These are phyloP conservation scores for Fraxinus pennsylvanica DNA, from an alignment of 257 asterid species.

Conservation along the genomic window DNA sequence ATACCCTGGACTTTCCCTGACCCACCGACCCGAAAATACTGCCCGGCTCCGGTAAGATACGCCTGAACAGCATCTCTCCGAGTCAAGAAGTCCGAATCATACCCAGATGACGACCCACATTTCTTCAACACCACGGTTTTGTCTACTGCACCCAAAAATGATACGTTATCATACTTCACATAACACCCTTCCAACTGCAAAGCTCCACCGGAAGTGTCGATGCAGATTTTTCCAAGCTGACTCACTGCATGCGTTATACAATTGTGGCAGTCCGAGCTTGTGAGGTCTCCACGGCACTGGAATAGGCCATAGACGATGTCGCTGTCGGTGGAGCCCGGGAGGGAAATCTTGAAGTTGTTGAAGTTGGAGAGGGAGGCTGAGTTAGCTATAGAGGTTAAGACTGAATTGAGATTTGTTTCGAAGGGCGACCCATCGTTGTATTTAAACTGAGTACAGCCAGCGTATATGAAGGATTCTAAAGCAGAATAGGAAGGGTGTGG, in stretches of 20 bases:
- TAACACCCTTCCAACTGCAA: constrained; percentile 81
- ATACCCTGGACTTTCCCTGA: constrained; percentile 70
- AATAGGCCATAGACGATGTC: constrained; percentile 69
- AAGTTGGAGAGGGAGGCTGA: constrained; percentile 54
- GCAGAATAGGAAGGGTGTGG: constrained; percentile 30
- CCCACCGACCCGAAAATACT: constrained; percentile 68
- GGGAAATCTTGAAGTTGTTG: constrained; percentile 72
- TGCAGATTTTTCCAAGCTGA: constrained; percentile 59
- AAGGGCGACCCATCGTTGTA: constrained; percentile 51
- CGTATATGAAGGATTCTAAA: constrained; percentile 46
- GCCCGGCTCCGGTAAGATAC: constrained; percentile 53
- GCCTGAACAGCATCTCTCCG: constrained; percentile 56
- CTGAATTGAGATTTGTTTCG: constrained; percentile 69
- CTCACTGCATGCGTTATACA: constrained; percentile 58
- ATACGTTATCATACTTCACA: constrained; percentile 60
- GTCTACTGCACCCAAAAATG: constrained; percentile 69
- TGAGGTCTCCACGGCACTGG: constrained; percentile 85
- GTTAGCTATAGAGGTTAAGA: constrained; percentile 64
- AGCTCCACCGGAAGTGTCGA: constrained; percentile 67
- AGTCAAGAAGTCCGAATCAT: constrained; percentile 42
- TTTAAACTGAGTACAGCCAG: constrained; percentile 69
- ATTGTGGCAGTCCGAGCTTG: constrained; percentile 46
- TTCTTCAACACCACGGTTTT: constrained; percentile 51
- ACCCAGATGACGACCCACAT: constrained; percentile 59
- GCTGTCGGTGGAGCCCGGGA: constrained; percentile 52